Conservation (phyloP, 2,329 filamentous ascomycete genomes). For the Fusarium sp. region DNA sequence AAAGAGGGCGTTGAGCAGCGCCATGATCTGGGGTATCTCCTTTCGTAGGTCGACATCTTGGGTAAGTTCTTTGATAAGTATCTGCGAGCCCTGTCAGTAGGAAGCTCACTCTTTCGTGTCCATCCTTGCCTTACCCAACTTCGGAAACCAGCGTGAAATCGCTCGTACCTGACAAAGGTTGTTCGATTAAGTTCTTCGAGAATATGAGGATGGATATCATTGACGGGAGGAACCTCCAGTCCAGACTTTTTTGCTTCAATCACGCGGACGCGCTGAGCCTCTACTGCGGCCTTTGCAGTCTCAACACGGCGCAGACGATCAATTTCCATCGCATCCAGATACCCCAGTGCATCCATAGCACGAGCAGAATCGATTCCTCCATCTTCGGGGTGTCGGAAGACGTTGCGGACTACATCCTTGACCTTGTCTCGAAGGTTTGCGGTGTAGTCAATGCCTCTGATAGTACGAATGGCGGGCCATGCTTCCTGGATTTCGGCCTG, state of each 20-base stretch:
- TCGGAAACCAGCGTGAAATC: constrained; percentile 51
- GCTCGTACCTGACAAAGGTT: constrained; percentile 45
- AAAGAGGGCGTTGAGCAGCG: constrained; percentile 52
- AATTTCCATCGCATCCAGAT: constrained; percentile 50
- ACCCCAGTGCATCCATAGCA: constrained; percentile 48
- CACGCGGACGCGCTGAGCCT: not conserved
- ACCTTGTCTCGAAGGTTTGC: constrained; percentile 48
- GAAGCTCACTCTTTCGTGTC: not conserved
- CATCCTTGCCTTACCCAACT: constrained; percentile 45
- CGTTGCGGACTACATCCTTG: constrained; percentile 34
- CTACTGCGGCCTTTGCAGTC: constrained; percentile 36
- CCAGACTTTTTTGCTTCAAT: not conserved
- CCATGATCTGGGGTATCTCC: constrained; percentile 46
- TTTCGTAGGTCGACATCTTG: constrained; percentile 17
- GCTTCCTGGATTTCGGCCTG: constrained; percentile 30
- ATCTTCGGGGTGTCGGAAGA: constrained; percentile 46
- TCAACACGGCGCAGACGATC: constrained; percentile 47
- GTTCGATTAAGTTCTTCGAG: constrained; percentile 49
- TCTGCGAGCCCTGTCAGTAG: constrained; percentile 34
- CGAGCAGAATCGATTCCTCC: constrained; percentile 45
- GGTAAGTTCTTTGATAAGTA: constrained; percentile 44
- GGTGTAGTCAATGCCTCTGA: constrained; percentile 31
- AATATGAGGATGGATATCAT: constrained; percentile 31
- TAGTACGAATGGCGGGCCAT: constrained; percentile 34
- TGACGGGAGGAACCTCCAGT: constrained; percentile 1